phyloP scores from a whole-genome alignment of 1,284 basidiomycete genomes.

The Cystobasidiaceae sp. region DNA sequence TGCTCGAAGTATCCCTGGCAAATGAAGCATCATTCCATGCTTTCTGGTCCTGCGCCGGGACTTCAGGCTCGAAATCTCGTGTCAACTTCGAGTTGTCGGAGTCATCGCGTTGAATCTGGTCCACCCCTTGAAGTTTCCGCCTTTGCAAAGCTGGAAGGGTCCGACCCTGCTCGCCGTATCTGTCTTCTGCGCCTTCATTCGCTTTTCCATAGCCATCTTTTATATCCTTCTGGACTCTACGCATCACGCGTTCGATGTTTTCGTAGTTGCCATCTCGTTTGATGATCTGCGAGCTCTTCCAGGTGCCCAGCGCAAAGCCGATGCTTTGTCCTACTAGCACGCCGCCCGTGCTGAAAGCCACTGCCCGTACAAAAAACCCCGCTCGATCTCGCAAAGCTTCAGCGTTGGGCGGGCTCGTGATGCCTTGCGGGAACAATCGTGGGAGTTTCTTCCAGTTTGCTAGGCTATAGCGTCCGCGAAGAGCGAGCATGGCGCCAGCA shows the following conservation, averaged over 20 bases:
- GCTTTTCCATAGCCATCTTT: slow-evolving; percentile 21
- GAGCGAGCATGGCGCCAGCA: slow-evolving; percentile 17
- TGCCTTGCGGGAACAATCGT: slow-evolving; percentile 11
- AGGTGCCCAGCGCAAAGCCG: slow-evolving; percentile 20
- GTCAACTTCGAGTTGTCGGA: slow-evolving; percentile 10
- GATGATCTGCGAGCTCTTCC: slow-evolving; percentile 16
- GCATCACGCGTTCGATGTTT: slow-evolving; percentile 26
- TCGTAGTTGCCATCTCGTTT: slow-evolving; percentile 27
- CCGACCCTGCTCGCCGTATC: slow-evolving; percentile 2
- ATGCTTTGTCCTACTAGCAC: slow-evolving; percentile 21
- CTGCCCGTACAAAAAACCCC: slow-evolving; percentile 1
- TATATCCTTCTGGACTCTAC: slow-evolving; percentile 28
- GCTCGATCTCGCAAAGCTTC: slow-evolving; percentile 17
- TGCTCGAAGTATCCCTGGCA: background rate
- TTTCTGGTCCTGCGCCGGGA: background rate
- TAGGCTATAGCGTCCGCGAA: slow-evolving; percentile 13
- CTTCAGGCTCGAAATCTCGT: slow-evolving; percentile 11
- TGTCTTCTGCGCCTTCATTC: slow-evolving; percentile 5
- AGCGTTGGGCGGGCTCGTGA: background rate
- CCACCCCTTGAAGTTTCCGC: slow-evolving; percentile 9
- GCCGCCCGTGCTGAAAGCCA: slow-evolving; percentile 18
- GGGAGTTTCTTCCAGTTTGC: slow-evolving; percentile 26
- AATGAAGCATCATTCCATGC: slow-evolving; percentile 16
- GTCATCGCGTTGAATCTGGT: background rate
- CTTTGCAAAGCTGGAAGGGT: slow-evolving; percentile 5